Conservation (phyloP, 2,329 filamentous ascomycete genomes). For the Colletotrichum euphorbiae region DNA sequence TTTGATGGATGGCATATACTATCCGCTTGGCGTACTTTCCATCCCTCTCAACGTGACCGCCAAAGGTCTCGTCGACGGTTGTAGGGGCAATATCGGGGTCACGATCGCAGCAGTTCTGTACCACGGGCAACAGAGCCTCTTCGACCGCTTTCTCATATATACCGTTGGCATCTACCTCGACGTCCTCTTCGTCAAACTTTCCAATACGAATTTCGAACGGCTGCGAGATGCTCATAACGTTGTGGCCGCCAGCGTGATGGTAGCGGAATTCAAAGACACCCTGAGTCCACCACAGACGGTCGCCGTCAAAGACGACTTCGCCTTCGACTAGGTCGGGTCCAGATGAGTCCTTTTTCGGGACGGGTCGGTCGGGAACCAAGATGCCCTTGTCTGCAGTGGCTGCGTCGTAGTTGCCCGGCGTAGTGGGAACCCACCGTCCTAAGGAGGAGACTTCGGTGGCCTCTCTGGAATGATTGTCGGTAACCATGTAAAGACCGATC, state of each 20-base stretch:
- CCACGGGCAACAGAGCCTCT: slow-evolving; percentile 79
- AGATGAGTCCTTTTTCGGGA: slow-evolving; percentile 63
- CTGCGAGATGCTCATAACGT: slow-evolving; percentile 92
- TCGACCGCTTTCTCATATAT: slow-evolving; percentile 79
- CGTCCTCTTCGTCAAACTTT: slow-evolving; percentile 82
- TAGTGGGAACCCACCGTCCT: slow-evolving; percentile 89
- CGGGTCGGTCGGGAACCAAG: slow-evolving; percentile 72
- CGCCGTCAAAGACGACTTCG: slow-evolving; percentile 87
- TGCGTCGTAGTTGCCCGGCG: slow-evolving; percentile 80
- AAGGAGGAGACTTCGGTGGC: slow-evolving; percentile 86
- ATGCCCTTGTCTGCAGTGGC: slow-evolving; percentile 82
- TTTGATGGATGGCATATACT: slow-evolving; percentile 93
- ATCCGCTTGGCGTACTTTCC: slow-evolving; percentile 90
- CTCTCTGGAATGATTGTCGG: slow-evolving; percentile 89
- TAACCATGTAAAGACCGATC: slow-evolving; percentile 96
- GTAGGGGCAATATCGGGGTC: slow-evolving; percentile 91
- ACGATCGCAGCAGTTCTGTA: slow-evolving; percentile 92
- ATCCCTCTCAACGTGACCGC: slow-evolving; percentile 85
- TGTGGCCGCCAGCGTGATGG: slow-evolving; percentile 92
- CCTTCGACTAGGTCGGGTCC: slow-evolving; percentile 74
- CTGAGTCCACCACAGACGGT: slow-evolving; percentile 97
- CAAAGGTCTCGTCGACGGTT: slow-evolving; percentile 83
- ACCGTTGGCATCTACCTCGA: slow-evolving; percentile 68
- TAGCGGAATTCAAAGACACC: slow-evolving; percentile 98
- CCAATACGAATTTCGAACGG: slow-evolving; percentile 91